Base-by-base conservation (phyloP, 2,329 filamentous ascomycete species). In the Calonectria crousiana region DNA sequence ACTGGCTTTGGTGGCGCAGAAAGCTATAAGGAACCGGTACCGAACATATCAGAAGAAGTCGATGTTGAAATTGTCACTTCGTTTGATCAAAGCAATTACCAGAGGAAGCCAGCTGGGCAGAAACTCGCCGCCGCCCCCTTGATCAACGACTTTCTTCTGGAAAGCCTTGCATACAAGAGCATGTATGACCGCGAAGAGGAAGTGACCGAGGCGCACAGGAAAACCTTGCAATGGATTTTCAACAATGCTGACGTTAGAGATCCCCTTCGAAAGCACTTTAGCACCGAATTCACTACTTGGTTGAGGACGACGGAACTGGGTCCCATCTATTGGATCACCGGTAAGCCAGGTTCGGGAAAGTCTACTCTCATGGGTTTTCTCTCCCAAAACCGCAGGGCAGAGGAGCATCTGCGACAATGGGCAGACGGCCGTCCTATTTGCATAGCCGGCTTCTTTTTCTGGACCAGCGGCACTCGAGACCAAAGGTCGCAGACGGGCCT, bases 271-370 rank as follows among this genome's bases (percentile, higher is more conserved):
- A 64, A 62, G 20, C 6, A 34, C 32, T 73, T 72, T 30, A 75
- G 76, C 10, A 71, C 74, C 23, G 69, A 70, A 1, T 81, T 85
- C 53, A 75, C 72, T 2, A 65, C 74, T 0, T 85, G 84, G 83
- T 74, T 85, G 1, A 76, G 66, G 11, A 73, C 75, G 0, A 60
- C 75, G 0, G 65, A 73, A 0, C 65, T 79, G 5, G 78, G 79
- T 6, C 78, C 78, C 1, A 79, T 84, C 0, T 85, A 84, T 66
- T 85, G 83, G 85, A 82, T 86, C 47, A 85, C 82, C 2, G 85
- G 85, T 2, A 86, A 88, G 41, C 84, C 87, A 4, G 87, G 87
- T 0, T 86, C 85, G 0, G 87, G 87, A 0, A 89, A 89, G 73
- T 88, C 86, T 0, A 88, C 86, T 0, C 80, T 89, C 2, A 87